These are phyloP conservation scores for Kitagawia praeruptora DNA, from an alignment of 129 eudicot genomes.

Conservation along the genomic window DNA sequence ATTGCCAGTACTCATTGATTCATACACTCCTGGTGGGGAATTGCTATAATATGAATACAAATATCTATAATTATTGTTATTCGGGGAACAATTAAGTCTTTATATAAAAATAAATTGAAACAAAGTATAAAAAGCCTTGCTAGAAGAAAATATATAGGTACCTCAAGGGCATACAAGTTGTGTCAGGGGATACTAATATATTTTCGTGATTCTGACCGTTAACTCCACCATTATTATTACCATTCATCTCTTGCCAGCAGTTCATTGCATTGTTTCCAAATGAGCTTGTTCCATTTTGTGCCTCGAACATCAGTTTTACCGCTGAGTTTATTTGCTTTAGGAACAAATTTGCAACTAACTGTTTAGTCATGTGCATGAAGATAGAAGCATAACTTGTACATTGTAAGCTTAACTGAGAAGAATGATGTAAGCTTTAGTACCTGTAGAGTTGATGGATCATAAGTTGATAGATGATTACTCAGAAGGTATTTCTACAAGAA, in stretches of 20 bases:
- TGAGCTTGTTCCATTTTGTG: slow-evolving; percentile 35
- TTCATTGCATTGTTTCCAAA: slow-evolving; percentile 32
- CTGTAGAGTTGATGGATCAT: slow-evolving; percentile 53
- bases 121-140: neutral
- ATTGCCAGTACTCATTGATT: slow-evolving; percentile 30
- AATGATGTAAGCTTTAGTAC: slow-evolving; percentile 19
- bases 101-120: neutral
- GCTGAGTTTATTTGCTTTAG: slow-evolving; percentile 26
- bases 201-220: slow-evolving; percentile 26
- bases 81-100: neutral
- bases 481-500: slow-evolving; percentile 41
- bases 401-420: neutral
- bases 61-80: neutral
- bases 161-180: slow-evolving; percentile 37
- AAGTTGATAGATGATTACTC: slow-evolving; percentile 42
- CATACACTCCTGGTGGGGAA: slow-evolving; percentile 42
- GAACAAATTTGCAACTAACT: neutral
- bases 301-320: slow-evolving; percentile 32
- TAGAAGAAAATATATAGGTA: slow-evolving; percentile 1
- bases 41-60: slow-evolving; percentile 25
- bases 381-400: neutral
- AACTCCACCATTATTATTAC: slow-evolving; percentile 24
- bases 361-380: neutral
- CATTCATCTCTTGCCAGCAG: slow-evolving; percentile 29
- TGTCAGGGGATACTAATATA: slow-evolving; percentile 35